A percentile compares a stretch with the other conserved stretches of the same genome.
These are phyloP conservation scores for Cylindricascospora bacillispora DNA, from an alignment of 1,139 yeast genomes.

Conservation along the genomic window DNA sequence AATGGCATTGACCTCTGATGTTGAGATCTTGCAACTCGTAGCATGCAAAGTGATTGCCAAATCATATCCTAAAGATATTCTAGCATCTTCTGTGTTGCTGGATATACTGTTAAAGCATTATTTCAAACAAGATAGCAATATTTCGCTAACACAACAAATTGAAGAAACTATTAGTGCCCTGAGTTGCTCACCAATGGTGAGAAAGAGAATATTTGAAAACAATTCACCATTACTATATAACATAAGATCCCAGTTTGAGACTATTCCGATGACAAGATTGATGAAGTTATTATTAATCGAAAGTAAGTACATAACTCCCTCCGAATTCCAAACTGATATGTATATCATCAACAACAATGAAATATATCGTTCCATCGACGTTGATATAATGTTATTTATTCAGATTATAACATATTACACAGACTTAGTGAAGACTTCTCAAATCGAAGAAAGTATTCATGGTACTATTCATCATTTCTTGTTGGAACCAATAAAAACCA, in stretches of 20 bases:
- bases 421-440: conserved; percentile 11
- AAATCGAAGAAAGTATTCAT: conserved; percentile 3
- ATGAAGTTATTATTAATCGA: conserved; percentile 19
- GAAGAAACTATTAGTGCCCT: conserved; percentile 20
- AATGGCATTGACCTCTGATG: conserved; percentile 22
- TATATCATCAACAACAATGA: conserved; percentile 14
- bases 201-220: conserved; percentile 21
- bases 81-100: conserved; percentile 22
- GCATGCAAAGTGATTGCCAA: conserved; percentile 24
- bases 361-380: conserved; percentile 7
- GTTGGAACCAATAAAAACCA: conserved; percentile 8
- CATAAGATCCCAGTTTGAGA: conserved; percentile 11
- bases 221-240: conserved; percentile 12
- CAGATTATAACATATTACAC: conserved; percentile 22
- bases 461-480: conserved; percentile 11
- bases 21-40: conserved; percentile 16
- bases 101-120: conserved; percentile 17
- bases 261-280: conserved; percentile 18
- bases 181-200: conserved; percentile 19
- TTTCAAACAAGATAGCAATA: conserved; percentile 13
- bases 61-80: conserved; percentile 26
- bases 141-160: conserved; percentile 21
- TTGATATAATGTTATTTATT: conserved; percentile 24
- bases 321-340: conserved; percentile 19
- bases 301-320: conserved; percentile 11